These are phyloP conservation scores for Alliaria petiolata DNA, from an alignment of 345 rosid species.

Conservation along the genomic window DNA sequence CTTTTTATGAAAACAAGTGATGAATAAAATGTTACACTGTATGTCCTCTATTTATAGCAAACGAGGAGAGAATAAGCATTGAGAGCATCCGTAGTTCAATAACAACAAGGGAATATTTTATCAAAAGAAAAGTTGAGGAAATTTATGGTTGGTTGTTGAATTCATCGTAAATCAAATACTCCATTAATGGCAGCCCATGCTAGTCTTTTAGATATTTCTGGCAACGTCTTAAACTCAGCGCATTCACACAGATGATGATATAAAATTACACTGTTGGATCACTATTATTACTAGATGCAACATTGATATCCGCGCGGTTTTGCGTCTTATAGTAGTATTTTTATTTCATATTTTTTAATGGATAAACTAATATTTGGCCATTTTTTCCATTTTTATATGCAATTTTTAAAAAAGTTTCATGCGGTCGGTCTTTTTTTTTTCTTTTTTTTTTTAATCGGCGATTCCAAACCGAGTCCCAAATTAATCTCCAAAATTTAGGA, in stretches of 20 bases:
- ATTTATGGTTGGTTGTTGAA: conserved; percentile 19
- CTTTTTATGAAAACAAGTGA: neutral
- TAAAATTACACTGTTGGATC: neutral
- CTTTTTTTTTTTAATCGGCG: no score
- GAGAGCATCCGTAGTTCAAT: neutral
- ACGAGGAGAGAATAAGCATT: neutral
- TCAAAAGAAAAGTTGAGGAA: neutral
- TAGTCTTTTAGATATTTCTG: neutral
- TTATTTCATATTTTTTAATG: no score
- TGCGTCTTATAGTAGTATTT: neutral
- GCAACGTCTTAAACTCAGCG: neutral
- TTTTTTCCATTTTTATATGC: no score
- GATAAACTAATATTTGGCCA: no score
- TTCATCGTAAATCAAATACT: neutral
- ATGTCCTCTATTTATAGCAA: neutral
- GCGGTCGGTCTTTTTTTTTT: no score
- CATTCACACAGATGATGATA: neutral
- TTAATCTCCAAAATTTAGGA: no score
- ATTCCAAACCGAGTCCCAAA: no score
- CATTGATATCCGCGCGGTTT: neutral
- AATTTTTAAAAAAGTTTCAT: no score
- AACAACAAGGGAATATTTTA: neutral
- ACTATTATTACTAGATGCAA: neutral
- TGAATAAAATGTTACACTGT: neutral
- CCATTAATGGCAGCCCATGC: conserved; percentile 7